Base-by-base conservation (phyloP, 2,329 filamentous ascomycete species). In the Apiospora phragmitis region DNA sequence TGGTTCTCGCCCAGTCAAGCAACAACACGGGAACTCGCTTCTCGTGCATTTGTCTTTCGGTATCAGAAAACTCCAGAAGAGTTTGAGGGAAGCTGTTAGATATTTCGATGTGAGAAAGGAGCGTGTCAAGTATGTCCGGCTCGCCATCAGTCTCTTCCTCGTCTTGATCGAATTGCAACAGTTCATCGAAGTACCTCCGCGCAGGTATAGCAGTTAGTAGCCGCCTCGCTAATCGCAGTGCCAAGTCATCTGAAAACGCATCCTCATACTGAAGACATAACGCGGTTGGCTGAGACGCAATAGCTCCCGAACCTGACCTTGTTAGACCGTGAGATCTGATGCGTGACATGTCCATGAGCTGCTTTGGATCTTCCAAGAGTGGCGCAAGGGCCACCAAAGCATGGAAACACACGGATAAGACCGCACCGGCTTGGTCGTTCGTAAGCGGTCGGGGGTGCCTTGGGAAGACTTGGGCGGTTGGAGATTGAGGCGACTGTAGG, bases 1-100 rank as follows among this genome's bases (percentile, higher is more conserved):
- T 87, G 0, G 91, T 90, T 71, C 92, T 87, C 26, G 92, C 88
- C 92, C 92, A 94, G 76, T 94, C 92, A 35, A 94, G 81, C 7
- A 89, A 82, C 21, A 90, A 79, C 14, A 86, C 88, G 9, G 87
- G 88, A 24, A 88, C 83, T 45, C 87, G 83, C 42, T 86, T 88
- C 75, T 90, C 88, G 73, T 90, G 89, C 29, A 88, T 75, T 18
- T 83, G 82, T n/a, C 85, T 84, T 71, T 89, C 89, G 1, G 83
- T 73, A 47, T 85, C 81, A 1, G 84, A 79, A 73, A 90, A 89
- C 5, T 85, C 80, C 1, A 90, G 77, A 2, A 84, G 75, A 11
- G 85, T 82, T 5, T 82, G 79, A 0, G 82, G 78, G n/a, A 83
- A 85, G 42, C 82, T 79, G 69, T 83, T 84, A 21, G 88, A 79